A percentile compares a stretch with the other conserved stretches of the same genome.
Evolutionary conservation across 768 basidiomycete species (phyloP).

Genomic region (Butyriboletus loyo): DNA sequence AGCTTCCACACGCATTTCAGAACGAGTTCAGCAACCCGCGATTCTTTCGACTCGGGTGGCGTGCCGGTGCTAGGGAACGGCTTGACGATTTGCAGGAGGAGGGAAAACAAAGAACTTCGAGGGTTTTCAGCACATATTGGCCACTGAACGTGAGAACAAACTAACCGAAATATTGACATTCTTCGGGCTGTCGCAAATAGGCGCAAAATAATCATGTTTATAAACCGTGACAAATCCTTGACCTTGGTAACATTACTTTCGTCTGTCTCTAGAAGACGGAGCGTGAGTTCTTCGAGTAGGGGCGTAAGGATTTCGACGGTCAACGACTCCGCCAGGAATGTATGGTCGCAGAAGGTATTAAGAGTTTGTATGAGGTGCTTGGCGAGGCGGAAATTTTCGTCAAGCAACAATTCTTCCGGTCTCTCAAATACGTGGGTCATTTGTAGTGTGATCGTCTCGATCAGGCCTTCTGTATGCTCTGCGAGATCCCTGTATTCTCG

Average conservation of each 20-base stretch:
- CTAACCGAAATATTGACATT: conserved; percentile 89
- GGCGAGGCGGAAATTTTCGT: conserved; percentile 87
- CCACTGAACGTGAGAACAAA: neutral
- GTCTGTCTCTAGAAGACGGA: conserved; percentile 91
- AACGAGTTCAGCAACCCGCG: conserved; percentile 88
- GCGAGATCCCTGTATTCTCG: conserved; percentile 74
- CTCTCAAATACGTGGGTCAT: conserved; percentile 91
- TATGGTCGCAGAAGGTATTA: conserved; percentile 91
- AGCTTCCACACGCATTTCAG: conserved; percentile 98
- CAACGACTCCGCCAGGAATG: conserved; percentile 81
- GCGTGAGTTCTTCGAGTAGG: conserved; percentile 87
- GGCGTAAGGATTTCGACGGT: conserved; percentile 82
- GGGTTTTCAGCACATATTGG: conserved; percentile 5
- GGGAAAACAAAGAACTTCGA: conserved; percentile 58
- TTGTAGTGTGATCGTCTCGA: conserved; percentile 87
- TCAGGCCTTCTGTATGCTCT: conserved; percentile 76
- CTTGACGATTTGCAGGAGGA: conserved; percentile 79
- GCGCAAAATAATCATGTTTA: conserved; percentile 97
- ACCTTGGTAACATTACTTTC: conserved; percentile 79
- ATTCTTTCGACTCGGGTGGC: conserved; percentile 70
- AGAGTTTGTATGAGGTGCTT: conserved; percentile 98
- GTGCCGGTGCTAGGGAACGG: conserved; percentile 79
- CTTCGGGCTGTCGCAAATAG: conserved; percentile 87
- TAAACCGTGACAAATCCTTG: conserved; percentile 91
- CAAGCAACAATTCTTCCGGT: conserved; percentile 65